A percentile compares a stretch with the other conserved stretches of the same genome.
Evolutionary conservation across 352 stramenopile species (phyloP).

Genomic region (Phytophthora tentaculata): DNA sequence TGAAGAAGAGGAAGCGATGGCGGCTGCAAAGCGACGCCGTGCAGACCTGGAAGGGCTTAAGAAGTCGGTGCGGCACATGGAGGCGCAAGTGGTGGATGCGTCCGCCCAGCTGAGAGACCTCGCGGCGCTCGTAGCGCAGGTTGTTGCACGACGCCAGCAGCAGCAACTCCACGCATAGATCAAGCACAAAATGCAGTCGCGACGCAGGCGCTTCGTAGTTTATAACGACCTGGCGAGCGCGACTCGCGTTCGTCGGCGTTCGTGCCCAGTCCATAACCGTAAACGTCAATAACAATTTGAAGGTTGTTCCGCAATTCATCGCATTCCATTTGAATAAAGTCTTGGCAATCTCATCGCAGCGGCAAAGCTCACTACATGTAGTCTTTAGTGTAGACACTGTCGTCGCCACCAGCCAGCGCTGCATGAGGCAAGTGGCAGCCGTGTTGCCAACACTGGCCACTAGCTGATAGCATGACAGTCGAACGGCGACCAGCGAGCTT

Average conservation of each 20-base stretch:
- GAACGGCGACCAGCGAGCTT: slow-evolving; percentile 26
- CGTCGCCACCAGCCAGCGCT: neutral
- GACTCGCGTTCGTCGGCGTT: slow-evolving; percentile 17
- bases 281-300: slow-evolving; percentile 27
- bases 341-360: neutral
- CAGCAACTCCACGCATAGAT: slow-evolving; percentile 25
- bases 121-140: slow-evolving; percentile 46
- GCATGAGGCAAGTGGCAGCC: neutral
- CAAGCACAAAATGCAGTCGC: neutral
- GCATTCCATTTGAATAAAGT: neutral
- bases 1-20: slow-evolving; percentile 18
- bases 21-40: slow-evolving; percentile 40
- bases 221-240: slow-evolving; percentile 25
- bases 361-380: too few species aligned
- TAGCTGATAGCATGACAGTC: neutral
- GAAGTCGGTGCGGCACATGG: slow-evolving; percentile 46
- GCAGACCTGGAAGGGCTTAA: slow-evolving; percentile 38
- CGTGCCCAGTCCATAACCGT: slow-evolving; percentile 23
- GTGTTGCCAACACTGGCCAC: neutral
- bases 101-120: slow-evolving; percentile 53
- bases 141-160: slow-evolving; percentile 44
- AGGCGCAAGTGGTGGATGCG: slow-evolving; percentile 53
- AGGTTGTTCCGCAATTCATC: slow-evolving; percentile 8
- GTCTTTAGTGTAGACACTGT: too few species aligned
- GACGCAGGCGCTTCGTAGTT: slow-evolving; percentile 25